phyloP scores from a whole-genome alignment of 495 filamentous ascomycete species.

The Geoglossum glabrum region DNA sequence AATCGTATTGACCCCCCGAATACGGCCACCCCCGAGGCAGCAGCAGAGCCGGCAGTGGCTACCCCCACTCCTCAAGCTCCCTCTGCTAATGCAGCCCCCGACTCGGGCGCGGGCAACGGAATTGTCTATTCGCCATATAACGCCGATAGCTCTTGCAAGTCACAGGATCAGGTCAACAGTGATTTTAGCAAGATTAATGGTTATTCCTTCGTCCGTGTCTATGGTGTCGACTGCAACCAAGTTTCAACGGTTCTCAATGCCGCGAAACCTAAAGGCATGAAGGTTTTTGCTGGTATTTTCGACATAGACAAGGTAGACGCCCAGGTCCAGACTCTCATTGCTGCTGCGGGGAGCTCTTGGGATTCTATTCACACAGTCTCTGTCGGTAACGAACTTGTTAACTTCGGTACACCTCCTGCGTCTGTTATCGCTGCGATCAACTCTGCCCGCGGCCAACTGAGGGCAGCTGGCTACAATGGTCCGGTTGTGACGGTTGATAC shows the following conservation, averaged over 20 bases:
- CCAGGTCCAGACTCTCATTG: conserved; percentile 32
- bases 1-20: too few species aligned
- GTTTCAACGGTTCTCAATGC: conserved; percentile 36
- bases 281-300: conserved; percentile 56
- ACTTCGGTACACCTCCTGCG: conserved; percentile 30
- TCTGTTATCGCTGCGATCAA: conserved; percentile 34
- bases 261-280: conserved; percentile 34
- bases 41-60: conserved; percentile 5
- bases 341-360: conserved; percentile 39
- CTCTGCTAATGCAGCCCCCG: conserved; percentile 2
- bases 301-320: conserved; percentile 23
- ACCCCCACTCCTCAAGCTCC: background rate
- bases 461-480: conserved; percentile 43
- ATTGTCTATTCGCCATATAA: conserved; percentile 63
- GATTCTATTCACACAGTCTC: conserved; percentile 43
- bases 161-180: conserved; percentile 32
- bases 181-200: conserved; percentile 35
- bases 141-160: conserved; percentile 40
- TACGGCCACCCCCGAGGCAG: background rate
- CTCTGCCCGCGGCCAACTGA: conserved; percentile 33
- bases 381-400: conserved; percentile 68
- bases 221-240: conserved; percentile 65
- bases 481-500: conserved; percentile 67
- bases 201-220: conserved; percentile 50
- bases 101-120: conserved; percentile 19